phyloP scores from a whole-genome alignment of 1,284 basidiomycete species.

The Sporisorium iseilematis-ciliati region DNA sequence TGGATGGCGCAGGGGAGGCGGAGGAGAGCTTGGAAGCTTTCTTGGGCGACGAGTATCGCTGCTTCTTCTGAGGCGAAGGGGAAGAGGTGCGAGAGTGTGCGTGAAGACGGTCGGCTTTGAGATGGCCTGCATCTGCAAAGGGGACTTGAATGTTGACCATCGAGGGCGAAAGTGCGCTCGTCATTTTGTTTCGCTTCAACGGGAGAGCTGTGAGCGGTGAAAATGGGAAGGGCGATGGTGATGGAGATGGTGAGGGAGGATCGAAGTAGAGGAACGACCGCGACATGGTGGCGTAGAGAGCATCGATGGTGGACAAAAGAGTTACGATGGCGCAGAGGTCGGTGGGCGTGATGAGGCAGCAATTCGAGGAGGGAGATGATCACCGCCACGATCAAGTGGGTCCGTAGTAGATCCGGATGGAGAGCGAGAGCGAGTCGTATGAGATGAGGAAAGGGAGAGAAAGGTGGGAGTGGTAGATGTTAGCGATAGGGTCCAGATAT shows the following conservation, averaged over 20 bases:
- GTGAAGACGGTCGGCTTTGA: constrained; percentile 20
- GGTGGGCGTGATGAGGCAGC: not conserved
- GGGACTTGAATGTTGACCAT: constrained; percentile 48
- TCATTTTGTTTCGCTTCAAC: constrained; percentile 19
- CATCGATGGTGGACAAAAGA: not conserved
- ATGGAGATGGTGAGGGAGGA: constrained; percentile 35
- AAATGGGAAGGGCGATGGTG: constrained; percentile 14
- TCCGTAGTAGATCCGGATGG: not conserved
- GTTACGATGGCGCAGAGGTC: not conserved
- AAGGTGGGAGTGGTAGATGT: constrained; percentile 31
- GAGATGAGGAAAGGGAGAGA: too few relatives aligned
- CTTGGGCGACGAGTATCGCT: constrained; percentile 27
- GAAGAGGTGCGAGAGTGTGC: constrained; percentile 30
- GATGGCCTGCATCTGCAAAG: constrained; percentile 49
- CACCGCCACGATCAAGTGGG: not conserved
- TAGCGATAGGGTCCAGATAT: constrained; percentile 31
- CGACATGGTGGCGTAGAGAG: constrained; percentile 20
- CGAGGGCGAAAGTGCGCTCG: constrained; percentile 47
- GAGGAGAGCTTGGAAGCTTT: constrained; percentile 18
- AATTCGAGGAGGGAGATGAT: constrained; percentile 5
- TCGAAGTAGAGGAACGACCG: constrained; percentile 14
- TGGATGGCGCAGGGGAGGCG: constrained; percentile 9
- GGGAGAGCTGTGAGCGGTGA: constrained; percentile 12
- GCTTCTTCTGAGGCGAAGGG: constrained; percentile 49
- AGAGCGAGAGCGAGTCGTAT: not conserved